These are phyloP conservation scores for Sordaria brevicollis DNA, from an alignment of 495 filamentous ascomycete genomes.

Conservation along the genomic window DNA sequence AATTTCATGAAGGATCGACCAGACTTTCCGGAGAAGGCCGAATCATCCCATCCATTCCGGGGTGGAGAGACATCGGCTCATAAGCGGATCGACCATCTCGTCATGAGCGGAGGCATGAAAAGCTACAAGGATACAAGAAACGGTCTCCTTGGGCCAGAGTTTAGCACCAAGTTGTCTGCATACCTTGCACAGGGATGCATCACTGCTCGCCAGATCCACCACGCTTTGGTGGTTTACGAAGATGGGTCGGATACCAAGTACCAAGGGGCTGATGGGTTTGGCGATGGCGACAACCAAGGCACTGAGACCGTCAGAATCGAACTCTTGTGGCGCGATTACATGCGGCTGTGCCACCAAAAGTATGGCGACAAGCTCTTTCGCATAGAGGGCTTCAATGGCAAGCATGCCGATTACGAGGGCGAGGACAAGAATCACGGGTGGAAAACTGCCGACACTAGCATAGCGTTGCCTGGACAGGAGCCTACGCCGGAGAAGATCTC, in stretches of 20 bases:
- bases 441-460: slow-evolving; percentile 20
- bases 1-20: slow-evolving; percentile 26
- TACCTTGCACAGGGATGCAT: slow-evolving; percentile 60
- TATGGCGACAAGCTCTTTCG: slow-evolving; percentile 50
- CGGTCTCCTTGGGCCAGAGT: slow-evolving; percentile 54
- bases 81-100: slow-evolving; percentile 44
- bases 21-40: slow-evolving; percentile 31
- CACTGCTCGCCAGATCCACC: slow-evolving; percentile 56
- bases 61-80: slow-evolving; percentile 53
- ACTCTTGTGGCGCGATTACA: slow-evolving; percentile 67
- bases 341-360: slow-evolving; percentile 57
- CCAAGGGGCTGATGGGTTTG: slow-evolving; percentile 37
- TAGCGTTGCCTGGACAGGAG: slow-evolving; percentile 16
- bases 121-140: slow-evolving; percentile 59
- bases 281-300: slow-evolving; percentile 57
- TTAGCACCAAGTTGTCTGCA: slow-evolving; percentile 59
- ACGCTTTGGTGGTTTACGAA: slow-evolving; percentile 51
- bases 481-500: slow-evolving; percentile 22
- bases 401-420: slow-evolving; percentile 15
- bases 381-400: slow-evolving; percentile 46
- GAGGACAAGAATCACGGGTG: slow-evolving; percentile 21
- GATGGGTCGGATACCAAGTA: slow-evolving; percentile 36
- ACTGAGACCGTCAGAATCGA: slow-evolving; percentile 57
- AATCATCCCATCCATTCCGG: slow-evolving; percentile 51
- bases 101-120: slow-evolving; percentile 44